phyloP scores from a whole-genome alignment of 129 eudicot genomes.

The Erigeron canadensis region DNA sequence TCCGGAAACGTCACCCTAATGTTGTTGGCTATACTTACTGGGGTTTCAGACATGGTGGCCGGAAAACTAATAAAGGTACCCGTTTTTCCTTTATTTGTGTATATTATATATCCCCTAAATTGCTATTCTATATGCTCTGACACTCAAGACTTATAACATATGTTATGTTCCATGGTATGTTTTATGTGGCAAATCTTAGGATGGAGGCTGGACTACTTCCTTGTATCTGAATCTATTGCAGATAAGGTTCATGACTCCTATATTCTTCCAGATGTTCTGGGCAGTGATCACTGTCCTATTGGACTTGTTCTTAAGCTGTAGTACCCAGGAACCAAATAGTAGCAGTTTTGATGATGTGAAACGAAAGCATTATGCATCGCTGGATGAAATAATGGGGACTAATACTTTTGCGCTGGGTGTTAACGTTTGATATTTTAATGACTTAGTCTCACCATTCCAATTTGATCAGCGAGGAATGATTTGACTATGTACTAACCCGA shows the following conservation, averaged over 20 bases:
- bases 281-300: slow-evolving; percentile 95
- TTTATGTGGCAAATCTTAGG: slow-evolving; percentile 41
- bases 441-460: neutral
- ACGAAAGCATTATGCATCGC: neutral
- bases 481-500: neutral
- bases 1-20: slow-evolving; percentile 84
- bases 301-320: slow-evolving; percentile 78
- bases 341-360: slow-evolving; percentile 21
- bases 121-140: neutral
- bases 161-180: neutral
- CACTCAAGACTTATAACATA: neutral
- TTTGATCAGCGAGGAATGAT: neutral
- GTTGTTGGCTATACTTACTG: slow-evolving; percentile 94
- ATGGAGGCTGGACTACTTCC: slow-evolving; percentile 96
- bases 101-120: too few relatives aligned
- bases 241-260: slow-evolving; percentile 78
- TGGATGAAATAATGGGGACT: neutral
- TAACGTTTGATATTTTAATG: neutral
- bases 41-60: slow-evolving; percentile 97
- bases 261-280: slow-evolving; percentile 78
- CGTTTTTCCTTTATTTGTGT: neutral
- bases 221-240: slow-evolving; percentile 73
- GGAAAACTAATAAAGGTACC: slow-evolving; percentile 88
- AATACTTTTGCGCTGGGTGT: slow-evolving; percentile 12
- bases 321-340: slow-evolving; percentile 3